Evolutionary conservation across 768 basidiomycete species (phyloP), one percentile per base, ranked within the genome.

Genomic region (Mycena pura): DNA sequence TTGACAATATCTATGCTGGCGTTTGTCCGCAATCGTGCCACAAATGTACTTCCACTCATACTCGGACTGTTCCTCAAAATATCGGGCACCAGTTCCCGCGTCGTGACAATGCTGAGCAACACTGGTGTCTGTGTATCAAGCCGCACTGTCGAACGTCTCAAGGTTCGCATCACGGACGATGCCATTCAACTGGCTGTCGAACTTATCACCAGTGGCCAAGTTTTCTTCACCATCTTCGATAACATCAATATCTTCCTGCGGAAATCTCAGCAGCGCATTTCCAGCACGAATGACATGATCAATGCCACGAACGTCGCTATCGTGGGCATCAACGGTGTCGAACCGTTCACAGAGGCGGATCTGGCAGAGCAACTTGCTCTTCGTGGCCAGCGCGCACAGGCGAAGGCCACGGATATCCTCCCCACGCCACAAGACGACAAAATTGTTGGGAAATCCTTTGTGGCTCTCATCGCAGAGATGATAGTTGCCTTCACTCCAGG

Each of bases 231-330:
- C 21, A 69, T 72, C 21, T 75, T 72, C 54, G 70, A 76, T 53
- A 75, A 76, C 51, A 73, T 75, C 67, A 76, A 76, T 39, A 64
- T 76, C 32, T 74, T 67, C 45, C 56, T 74, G 2, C 66, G 70
- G 19, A 74, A 74, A 57, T 69, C 57, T 38, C 63, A 74, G 45
- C 74, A 76, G 52, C 61, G 68, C 8, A 19, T 76, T 14, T 67
- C 67, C 1, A 76, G 73, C 50, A 50, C 59, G 15, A 70, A 76
- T 38, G 31, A 60, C 6, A 73, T 73, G 71, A 69, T 73, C 9
- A 66, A 72, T 46, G 67, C 68, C 0, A 73, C 73, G 1, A 75
- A 74, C 57, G 40, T 44, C 8, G 68, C 63, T 21, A 46, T 70
- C 5, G 32, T 70, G 17, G 64, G 52, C 3, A 52, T 65, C 11